phyloP scores from a whole-genome alignment of 441 rosid genomes.

The Kokia cookei region DNA sequence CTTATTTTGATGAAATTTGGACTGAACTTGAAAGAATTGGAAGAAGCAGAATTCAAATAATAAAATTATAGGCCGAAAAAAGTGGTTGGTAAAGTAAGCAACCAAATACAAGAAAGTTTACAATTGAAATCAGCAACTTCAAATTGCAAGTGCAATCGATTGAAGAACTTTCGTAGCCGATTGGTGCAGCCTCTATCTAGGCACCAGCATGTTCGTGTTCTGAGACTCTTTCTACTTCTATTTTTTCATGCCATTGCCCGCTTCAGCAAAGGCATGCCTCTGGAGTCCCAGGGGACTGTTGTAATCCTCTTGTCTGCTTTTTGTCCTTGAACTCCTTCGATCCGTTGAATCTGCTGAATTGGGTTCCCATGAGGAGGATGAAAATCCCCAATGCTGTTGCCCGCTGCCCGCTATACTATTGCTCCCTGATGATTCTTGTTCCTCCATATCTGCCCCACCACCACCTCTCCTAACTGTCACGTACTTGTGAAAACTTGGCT shows the following conservation, averaged over 20 bases:
- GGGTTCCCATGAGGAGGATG: slow-evolving; percentile 65
- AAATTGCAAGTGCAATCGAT: neutral
- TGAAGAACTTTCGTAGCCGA: neutral
- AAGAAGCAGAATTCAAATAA: neutral
- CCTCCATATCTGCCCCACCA: slow-evolving; percentile 37
- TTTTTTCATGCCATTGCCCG: slow-evolving; percentile 17
- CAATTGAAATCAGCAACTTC: slow-evolving; percentile 1
- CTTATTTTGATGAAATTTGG: neutral
- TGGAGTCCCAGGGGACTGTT: slow-evolving; percentile 36
- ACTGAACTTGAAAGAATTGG: neutral
- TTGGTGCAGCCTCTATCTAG: slow-evolving; percentile 20
- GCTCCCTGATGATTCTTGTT: slow-evolving; percentile 79
- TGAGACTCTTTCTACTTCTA: slow-evolving; percentile 15
- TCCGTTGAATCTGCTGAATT: slow-evolving; percentile 74
- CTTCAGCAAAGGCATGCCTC: slow-evolving; percentile 7
- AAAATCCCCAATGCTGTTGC: slow-evolving; percentile 32
- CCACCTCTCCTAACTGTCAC: slow-evolving; percentile 62
- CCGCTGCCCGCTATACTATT: slow-evolving; percentile 49
- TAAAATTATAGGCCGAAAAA: neutral
- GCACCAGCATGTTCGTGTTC: slow-evolving; percentile 30
- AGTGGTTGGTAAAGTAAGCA: slow-evolving; percentile 20
- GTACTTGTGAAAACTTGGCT: slow-evolving; percentile 74
- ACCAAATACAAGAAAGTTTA: slow-evolving; percentile 17
- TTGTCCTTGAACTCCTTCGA: slow-evolving; percentile 55
- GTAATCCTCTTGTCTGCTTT: slow-evolving; percentile 34